Conservation (phyloP, 2,329 filamentous ascomycete species). For the Raffaelea albimanens region DNA sequence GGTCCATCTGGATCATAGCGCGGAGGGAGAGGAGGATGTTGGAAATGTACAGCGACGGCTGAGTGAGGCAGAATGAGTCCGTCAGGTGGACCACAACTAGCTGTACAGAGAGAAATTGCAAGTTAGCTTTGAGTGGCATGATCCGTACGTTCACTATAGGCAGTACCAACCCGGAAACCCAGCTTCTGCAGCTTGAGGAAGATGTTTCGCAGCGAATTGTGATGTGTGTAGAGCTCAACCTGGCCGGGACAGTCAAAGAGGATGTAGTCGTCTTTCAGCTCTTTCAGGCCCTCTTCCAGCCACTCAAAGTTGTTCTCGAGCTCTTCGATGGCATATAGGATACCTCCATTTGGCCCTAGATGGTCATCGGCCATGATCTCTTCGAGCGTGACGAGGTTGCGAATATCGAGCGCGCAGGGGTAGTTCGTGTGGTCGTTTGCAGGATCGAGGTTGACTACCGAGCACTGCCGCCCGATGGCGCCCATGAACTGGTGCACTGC, state of each 20-base stretch:
- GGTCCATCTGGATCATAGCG: constrained; percentile 96
- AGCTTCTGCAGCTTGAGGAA: constrained; percentile 85
- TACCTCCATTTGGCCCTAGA: constrained; percentile 83
- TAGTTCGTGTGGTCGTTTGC: constrained; percentile 92
- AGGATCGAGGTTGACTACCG: constrained; percentile 91
- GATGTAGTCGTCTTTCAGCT: constrained; percentile 81
- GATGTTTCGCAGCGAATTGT: constrained; percentile 83
- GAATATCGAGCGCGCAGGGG: constrained; percentile 81
- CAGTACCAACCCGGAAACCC: constrained; percentile 90
- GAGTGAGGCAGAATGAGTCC: constrained; percentile 86
- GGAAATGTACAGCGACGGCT: constrained; percentile 90
- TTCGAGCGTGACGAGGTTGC: constrained; percentile 79
- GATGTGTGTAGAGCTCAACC: constrained; percentile 94
- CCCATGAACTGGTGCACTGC: constrained; percentile 92
- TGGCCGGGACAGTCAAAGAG: constrained; percentile 96
- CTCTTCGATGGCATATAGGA: constrained; percentile 90
- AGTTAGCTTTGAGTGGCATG: constrained; percentile 16
- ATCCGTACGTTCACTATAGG: background rate
- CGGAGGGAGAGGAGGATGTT: constrained; percentile 86
- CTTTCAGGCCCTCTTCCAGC: constrained; percentile 71
- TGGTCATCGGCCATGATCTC: constrained; percentile 90
- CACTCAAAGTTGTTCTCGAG: constrained; percentile 90
- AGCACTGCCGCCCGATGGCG: constrained; percentile 89
- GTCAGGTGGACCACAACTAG: constrained; percentile 88
- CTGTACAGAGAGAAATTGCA: constrained; percentile 33